Base-by-base conservation (phyloP, 768 basidiomycete genomes). In the Cystofilobasidium capitatum region DNA sequence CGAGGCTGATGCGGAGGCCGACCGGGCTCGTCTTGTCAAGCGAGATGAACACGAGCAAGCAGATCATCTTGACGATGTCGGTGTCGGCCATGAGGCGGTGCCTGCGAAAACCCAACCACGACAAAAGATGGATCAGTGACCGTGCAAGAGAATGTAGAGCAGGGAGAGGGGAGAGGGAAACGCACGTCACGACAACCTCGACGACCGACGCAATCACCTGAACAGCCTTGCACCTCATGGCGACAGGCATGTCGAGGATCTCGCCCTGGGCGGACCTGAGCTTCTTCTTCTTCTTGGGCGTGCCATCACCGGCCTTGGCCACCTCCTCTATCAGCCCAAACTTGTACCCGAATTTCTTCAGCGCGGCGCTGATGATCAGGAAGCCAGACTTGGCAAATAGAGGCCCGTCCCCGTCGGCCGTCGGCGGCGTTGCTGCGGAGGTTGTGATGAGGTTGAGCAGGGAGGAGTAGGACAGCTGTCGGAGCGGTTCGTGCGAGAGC, bases 31-130 rank as follows among this genome's bases (percentile, higher is more conserved):
- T 9, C 36, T 36, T 36, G 22, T 60, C 58, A 17, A 66, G 44
- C 22, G 65, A 49, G 45, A 66, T 44, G n/a, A 49, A 31, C 5
- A 58, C 47, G n/a, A 66, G 45, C 12, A 66, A 31, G 51, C 51
- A 55, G 31, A 55, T 33, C 51, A 55, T 55, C 51, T 55, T 55
- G 29, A 33, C 31, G 13, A 55, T 14, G 2, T n/a, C 29, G 31
- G 29, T 55, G 29, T 55, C 51, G 31, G 16, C n/a, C 51, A 55
- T 31, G 9, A 55, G 51, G 2, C 20, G 26, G 51, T 55, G 26
- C 7, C 51, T 55, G 44, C 44, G 17, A n/a, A 5, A n/a, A n/a
- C n/a, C n/a, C n/a, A n/a, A n/a, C n/a, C n/a, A n/a, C n/a, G 44
- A 16, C 44, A 5, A 45, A 45, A 45, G 44, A 45, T 5, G 44